Evolutionary conservation across 2,329 filamentous ascomycete species (phyloP).

Genomic region (Rhynchosporium agropyri): DNA sequence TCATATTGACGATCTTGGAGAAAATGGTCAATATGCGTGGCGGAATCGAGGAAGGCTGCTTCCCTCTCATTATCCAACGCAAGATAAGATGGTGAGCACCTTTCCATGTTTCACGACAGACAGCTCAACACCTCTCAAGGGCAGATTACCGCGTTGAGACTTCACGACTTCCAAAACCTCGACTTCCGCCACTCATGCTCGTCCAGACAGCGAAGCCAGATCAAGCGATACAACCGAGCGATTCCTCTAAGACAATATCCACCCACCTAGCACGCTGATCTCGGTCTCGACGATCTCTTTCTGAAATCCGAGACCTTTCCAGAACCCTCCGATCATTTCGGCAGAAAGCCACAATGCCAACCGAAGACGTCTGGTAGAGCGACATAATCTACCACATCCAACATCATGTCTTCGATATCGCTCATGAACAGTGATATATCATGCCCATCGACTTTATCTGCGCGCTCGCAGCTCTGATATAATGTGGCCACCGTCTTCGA

Average conservation of each 20-base stretch:
- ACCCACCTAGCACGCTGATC: neutral
- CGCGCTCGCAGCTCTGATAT: neutral
- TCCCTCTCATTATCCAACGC: constrained; percentile 23
- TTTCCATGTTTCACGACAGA: neutral
- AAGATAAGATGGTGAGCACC: constrained; percentile 21
- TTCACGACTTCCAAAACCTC: neutral
- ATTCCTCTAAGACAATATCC: neutral
- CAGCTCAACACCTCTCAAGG: neutral
- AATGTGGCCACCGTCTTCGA: neutral
- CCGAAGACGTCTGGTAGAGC: constrained; percentile 26
- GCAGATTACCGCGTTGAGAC: neutral
- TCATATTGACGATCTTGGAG: constrained; percentile 25
- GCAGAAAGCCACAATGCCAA: neutral
- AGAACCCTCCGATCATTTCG: constrained; percentile 6
- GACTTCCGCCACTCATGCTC: neutral
- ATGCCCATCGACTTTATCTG: neutral
- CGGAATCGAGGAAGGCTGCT: constrained; percentile 22
- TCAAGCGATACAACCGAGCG: neutral
- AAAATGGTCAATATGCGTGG: constrained; percentile 26
- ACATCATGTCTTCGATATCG: neutral
- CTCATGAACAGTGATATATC: neutral
- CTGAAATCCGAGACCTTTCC: neutral
- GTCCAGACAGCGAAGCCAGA: neutral
- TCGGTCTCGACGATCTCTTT: neutral
- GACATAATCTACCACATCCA: constrained; percentile 24